Conservation (phyloP, 176 grass and related monocot species). For the Puya raimondii region DNA sequence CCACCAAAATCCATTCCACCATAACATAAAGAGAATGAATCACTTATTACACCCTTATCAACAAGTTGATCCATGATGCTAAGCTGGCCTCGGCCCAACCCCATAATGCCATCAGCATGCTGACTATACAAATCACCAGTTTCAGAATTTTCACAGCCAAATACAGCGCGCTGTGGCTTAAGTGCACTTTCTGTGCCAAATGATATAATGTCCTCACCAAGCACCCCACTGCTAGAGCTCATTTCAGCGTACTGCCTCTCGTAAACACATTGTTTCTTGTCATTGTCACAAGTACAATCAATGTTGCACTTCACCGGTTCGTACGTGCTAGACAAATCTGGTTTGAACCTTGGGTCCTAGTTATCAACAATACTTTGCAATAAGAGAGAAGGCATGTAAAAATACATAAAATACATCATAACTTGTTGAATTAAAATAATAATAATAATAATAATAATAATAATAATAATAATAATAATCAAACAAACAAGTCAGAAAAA, state of each 20-base stretch:
- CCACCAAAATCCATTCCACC: slow-evolving; percentile 99
- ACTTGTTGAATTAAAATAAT: background rate
- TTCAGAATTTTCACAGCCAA: slow-evolving; percentile 98
- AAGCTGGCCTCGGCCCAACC: slow-evolving; percentile 79
- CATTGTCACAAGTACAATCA: slow-evolving; percentile 70
- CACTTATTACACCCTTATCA: slow-evolving; percentile 71
- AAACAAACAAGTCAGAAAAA: too few species aligned
- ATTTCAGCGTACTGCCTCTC: slow-evolving; percentile 99
- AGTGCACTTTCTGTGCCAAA: slow-evolving; percentile 85
- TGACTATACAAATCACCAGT: slow-evolving; percentile 96
- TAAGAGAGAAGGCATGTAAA: background rate
- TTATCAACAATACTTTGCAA: slow-evolving; percentile 29
- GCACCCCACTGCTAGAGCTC: slow-evolving; percentile 96
- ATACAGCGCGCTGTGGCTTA: slow-evolving; percentile 80
- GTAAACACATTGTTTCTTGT: slow-evolving; percentile 72
- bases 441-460: background rate
- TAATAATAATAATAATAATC: background rate
- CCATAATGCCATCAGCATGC: slow-evolving; percentile 99
- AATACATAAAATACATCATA: background rate
- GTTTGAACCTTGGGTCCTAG: slow-evolving; percentile 90
- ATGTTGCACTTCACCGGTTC: slow-evolving; percentile 77
- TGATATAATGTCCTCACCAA: slow-evolving; percentile 73
- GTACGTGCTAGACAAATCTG: slow-evolving; percentile 84
- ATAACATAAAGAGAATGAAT: slow-evolving; percentile 98
- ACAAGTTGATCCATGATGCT: slow-evolving; percentile 99